These are phyloP conservation scores for Boletus mariae DNA, from an alignment of 1,284 basidiomycete genomes.

Conservation along the genomic window DNA sequence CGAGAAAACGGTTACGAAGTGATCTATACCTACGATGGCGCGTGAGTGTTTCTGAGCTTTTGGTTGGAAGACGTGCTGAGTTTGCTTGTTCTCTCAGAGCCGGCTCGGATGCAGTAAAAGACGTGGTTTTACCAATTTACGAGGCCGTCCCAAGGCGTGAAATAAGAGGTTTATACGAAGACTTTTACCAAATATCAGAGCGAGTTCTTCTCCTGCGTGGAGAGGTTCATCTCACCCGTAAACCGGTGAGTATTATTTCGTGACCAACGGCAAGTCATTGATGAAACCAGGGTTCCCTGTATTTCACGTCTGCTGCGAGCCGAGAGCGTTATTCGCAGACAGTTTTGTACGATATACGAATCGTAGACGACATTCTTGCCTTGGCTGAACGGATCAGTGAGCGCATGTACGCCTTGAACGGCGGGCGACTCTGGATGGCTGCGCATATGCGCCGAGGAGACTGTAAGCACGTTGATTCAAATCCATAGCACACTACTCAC, in stretches of 20 bases:
- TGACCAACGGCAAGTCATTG: not conserved
- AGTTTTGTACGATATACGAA: slow-evolving; percentile 36
- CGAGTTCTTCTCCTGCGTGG: slow-evolving; percentile 41
- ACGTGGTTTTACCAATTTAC: no score
- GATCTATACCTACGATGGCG: no score
- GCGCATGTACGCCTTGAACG: slow-evolving; percentile 35
- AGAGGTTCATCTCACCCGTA: slow-evolving; percentile 39
- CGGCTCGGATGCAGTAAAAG: no score
- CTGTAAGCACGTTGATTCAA: slow-evolving; percentile 27
- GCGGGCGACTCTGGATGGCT: slow-evolving; percentile 43
- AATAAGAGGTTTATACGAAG: slow-evolving; percentile 24
- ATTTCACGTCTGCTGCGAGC: slow-evolving; percentile 36
- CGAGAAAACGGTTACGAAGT: no score
- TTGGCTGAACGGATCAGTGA: slow-evolving; percentile 34
- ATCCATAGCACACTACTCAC: slow-evolving; percentile 1
- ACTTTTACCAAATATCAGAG: slow-evolving; percentile 17
- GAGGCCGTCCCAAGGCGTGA: slow-evolving; percentile 18
- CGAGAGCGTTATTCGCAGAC: slow-evolving; percentile 33
- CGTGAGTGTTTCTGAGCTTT: no score
- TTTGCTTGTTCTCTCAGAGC: no score
- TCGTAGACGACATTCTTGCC: slow-evolving; percentile 30
- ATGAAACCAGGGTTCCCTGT: slow-evolving; percentile 34
- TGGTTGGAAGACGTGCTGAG: no score
- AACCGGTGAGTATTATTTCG: slow-evolving; percentile 35
- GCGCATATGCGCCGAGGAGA: slow-evolving; percentile 49